These are phyloP conservation scores for Juncus inflexus DNA, from an alignment of 176 grass and related monocot species.

Conservation along the genomic window DNA sequence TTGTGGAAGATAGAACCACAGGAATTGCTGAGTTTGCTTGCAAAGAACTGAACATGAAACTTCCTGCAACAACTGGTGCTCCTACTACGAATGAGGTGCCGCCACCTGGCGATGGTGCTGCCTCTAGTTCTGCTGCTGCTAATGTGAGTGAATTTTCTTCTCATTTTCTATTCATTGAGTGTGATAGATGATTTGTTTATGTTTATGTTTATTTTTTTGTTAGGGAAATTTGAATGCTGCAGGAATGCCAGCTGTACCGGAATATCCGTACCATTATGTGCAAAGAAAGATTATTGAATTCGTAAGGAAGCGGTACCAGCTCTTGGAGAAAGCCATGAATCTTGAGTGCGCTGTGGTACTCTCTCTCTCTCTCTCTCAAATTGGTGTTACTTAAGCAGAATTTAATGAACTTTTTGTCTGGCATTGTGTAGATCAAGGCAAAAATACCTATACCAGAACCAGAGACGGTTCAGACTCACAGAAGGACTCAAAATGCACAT, in stretches of 20 bases:
- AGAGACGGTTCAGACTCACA: conserved; percentile 26
- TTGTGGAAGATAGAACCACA: conserved; percentile 78
- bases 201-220: conserved; percentile 13
- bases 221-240: conserved; percentile 72
- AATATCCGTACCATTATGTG: conserved; percentile 62
- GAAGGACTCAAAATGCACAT: conserved; percentile 43
- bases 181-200: conserved; percentile 13
- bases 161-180: not conserved
- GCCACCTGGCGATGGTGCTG: conserved; percentile 46
- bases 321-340: conserved; percentile 84
- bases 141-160: conserved; percentile 16
- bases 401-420: conserved; percentile 6
- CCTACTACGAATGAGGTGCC: conserved; percentile 29
- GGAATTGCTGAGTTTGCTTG: conserved; percentile 74
- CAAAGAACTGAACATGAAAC: conserved; percentile 48
- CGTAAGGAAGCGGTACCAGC: conserved; percentile 88
- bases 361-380: not conserved
- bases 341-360: conserved; percentile 89
- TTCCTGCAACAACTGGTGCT: conserved; percentile 53
- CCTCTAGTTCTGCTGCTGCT: conserved; percentile 30
- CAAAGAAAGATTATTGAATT: conserved; percentile 92
- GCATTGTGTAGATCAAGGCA: conserved; percentile 43
- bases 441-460: conserved; percentile 69
- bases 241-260: conserved; percentile 38
- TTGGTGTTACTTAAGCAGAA: not conserved